phyloP scores from a whole-genome alignment of 768 basidiomycete genomes.

The Clitopilus passeckerianus region DNA sequence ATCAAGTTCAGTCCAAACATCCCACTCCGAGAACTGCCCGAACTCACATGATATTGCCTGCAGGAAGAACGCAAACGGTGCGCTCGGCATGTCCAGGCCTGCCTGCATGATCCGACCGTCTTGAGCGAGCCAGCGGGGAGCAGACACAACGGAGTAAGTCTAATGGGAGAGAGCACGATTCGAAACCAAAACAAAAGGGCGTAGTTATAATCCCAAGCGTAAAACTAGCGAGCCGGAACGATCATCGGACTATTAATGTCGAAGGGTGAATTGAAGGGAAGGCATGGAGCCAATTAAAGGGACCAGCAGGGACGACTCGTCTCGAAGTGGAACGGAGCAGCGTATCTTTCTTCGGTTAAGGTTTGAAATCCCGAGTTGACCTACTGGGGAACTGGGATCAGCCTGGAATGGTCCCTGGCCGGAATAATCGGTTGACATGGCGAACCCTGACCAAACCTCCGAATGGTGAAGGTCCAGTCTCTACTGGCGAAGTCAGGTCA shows the following conservation, averaged over 20 bases:
- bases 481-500: no score
- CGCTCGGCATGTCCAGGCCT: background rate
- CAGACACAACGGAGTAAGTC: background rate
- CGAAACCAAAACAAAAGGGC: background rate
- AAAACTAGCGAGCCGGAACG: background rate
- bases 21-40: background rate
- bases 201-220: background rate
- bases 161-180: background rate
- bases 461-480: no score
- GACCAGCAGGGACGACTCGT: background rate
- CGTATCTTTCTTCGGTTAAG: background rate
- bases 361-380: background rate
- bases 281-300: background rate
- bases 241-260: background rate
- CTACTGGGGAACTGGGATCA: background rate
- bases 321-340: background rate
- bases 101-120: background rate
- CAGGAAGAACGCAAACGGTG: background rate
- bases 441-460: background rate
- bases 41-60: background rate
- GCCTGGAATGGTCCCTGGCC: background rate
- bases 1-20: background rate
- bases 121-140: background rate
- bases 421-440: background rate
- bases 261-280: background rate